Conservation (phyloP, 1,284 basidiomycete species). For the Apiotrichum veenhuisii region DNA sequence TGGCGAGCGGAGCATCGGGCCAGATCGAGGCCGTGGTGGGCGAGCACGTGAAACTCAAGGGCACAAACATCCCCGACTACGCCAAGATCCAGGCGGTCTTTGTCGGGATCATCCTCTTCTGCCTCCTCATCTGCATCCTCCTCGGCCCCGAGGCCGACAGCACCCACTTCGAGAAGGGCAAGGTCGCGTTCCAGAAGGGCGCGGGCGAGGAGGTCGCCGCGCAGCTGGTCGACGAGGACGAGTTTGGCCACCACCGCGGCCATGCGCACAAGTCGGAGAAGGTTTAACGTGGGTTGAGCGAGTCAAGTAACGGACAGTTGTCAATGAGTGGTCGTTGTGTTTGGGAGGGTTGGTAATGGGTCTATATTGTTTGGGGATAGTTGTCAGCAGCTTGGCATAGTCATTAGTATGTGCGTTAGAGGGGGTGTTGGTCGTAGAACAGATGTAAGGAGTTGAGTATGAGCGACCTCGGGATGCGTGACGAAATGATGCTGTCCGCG, state of each 20-base stretch:
- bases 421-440: too few relatives aligned
- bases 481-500: too few relatives aligned
- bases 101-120: conserved; percentile 58
- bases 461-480: too few relatives aligned
- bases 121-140: conserved; percentile 51
- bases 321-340: too few relatives aligned
- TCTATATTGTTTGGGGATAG: too few relatives aligned
- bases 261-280: not conserved
- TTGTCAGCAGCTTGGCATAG: too few relatives aligned
- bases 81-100: conserved; percentile 82
- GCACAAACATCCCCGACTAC: conserved; percentile 67
- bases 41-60: conserved; percentile 34
- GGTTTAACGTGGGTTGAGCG: too few relatives aligned
- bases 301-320: too few relatives aligned
- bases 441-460: too few relatives aligned
- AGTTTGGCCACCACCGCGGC: not conserved
- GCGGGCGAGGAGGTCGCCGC: conserved; percentile 55
- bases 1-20: conserved; percentile 80
- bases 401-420: too few relatives aligned
- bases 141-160: conserved; percentile 59
- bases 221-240: conserved; percentile 17
- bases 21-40: conserved; percentile 82
- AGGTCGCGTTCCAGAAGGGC: conserved; percentile 72
- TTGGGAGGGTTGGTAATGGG: too few relatives aligned
- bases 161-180: conserved; percentile 75